A percentile compares a stretch with the other conserved stretches of the same genome.
Conservation (phyloP, 164 flowering plant genomes). For the Vitis rotundifolia region DNA sequence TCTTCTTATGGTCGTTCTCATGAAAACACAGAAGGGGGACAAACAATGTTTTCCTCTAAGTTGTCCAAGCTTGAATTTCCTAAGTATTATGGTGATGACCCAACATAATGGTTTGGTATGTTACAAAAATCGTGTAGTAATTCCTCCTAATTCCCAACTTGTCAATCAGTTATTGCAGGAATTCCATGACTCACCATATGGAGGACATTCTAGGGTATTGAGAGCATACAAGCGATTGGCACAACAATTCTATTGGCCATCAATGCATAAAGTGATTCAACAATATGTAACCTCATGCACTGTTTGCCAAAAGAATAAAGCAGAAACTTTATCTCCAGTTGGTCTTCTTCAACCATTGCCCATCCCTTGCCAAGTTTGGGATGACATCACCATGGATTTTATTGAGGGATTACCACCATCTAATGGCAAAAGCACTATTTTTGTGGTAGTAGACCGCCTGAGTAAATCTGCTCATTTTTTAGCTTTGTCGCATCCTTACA, state of each 20-base stretch:
- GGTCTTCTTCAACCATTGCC: not conserved
- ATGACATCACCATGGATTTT: not conserved
- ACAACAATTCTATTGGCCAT: not conserved
- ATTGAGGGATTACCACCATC: not conserved
- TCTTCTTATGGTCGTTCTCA: too few species aligned
- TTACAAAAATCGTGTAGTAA: not conserved
- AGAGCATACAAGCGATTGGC: not conserved
- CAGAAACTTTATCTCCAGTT: not conserved
- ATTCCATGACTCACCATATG: constrained; percentile 1
- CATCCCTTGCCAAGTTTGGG: not conserved
- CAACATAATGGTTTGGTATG: not conserved
- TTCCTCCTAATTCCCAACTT: too few species aligned
- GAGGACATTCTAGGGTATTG: not conserved
- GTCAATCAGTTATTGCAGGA: not conserved
- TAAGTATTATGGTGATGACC: too few species aligned
- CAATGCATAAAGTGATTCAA: not conserved
- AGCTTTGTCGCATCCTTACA: not conserved
- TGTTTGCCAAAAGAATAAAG: not conserved
- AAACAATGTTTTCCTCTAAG: too few species aligned
- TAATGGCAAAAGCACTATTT: not conserved
- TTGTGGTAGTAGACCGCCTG: not conserved
- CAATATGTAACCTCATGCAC: not conserved
- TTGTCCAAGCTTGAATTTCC: too few species aligned
- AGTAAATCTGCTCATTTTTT: not conserved
- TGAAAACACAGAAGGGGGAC: too few species aligned